A percentile compares a stretch with the other conserved stretches of the same genome.
These are phyloP conservation scores for Macrolepiota fuliginosa DNA, from an alignment of 768 basidiomycete species.

Conservation along the genomic window DNA sequence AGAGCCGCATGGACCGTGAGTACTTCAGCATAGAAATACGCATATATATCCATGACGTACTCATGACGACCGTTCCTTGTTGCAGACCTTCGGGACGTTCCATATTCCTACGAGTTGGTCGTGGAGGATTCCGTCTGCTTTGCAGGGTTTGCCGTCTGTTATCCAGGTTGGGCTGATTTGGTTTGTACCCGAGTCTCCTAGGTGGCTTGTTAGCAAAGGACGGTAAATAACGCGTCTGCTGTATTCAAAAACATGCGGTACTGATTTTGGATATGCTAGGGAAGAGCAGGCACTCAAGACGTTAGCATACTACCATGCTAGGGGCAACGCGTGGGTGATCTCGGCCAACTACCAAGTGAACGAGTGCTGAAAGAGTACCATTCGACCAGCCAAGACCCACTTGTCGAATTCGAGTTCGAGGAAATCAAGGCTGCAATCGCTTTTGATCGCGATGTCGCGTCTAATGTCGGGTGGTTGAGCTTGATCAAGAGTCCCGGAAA, in stretches of 20 bases:
- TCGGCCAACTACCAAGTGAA: background rate
- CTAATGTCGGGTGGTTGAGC: conserved; percentile 41
- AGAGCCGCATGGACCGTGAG: conserved; percentile 62
- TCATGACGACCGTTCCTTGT: background rate
- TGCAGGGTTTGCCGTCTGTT: conserved; percentile 61
- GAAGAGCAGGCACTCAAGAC: conserved; percentile 46
- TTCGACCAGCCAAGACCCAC: conserved; percentile 42
- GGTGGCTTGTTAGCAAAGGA: conserved; percentile 70
- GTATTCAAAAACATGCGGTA: background rate
- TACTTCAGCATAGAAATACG: background rate
- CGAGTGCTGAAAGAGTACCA: background rate
- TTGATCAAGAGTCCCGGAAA: conserved; percentile 52
- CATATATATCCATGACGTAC: background rate
- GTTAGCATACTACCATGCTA: conserved; percentile 56
- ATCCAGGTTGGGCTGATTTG: conserved; percentile 58
- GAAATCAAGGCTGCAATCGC: conserved; percentile 62
- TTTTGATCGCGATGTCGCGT: conserved; percentile 38
- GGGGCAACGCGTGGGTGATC: conserved; percentile 33
- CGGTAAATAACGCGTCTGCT: conserved; percentile 15
- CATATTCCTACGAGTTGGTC: conserved; percentile 56
- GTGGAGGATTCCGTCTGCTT: conserved; percentile 69
- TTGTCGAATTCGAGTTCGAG: conserved; percentile 59
- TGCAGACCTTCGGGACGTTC: conserved; percentile 64
- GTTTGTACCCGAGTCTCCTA: conserved; percentile 71
- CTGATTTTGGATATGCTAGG: conserved; percentile 14